These are phyloP conservation scores for Clonostachys chloroleuca DNA, from an alignment of 2,329 filamentous ascomycete species.

Conservation along the genomic window DNA sequence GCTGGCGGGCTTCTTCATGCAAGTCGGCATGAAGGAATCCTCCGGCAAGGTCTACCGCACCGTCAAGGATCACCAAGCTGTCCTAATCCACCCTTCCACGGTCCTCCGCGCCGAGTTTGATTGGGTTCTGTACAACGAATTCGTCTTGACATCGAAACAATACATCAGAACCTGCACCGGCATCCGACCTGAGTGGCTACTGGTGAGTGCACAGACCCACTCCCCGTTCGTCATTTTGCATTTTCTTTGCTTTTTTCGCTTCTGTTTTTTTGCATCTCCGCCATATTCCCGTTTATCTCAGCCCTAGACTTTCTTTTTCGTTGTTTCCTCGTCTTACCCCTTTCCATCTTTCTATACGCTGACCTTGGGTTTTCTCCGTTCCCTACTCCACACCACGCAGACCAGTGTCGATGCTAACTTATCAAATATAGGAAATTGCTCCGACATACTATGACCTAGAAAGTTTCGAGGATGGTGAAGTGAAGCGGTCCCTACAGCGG, in stretches of 20 bases:
- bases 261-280: neutral
- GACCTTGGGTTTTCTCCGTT: neutral
- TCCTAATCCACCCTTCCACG: constrained; percentile 89
- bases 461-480: constrained; percentile 79
- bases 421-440: constrained; percentile 70
- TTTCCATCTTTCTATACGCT: neutral
- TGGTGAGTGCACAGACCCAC: constrained; percentile 51
- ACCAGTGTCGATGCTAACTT: neutral
- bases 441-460: constrained; percentile 87
- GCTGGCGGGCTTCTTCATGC: constrained; percentile 98
- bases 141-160: constrained; percentile 96
- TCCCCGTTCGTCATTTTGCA: neutral
- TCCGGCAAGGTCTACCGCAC: constrained; percentile 89
- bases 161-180: constrained; percentile 93
- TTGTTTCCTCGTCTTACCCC: neutral
- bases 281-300: neutral
- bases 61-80: constrained; percentile 93
- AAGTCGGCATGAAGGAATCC: constrained; percentile 90
- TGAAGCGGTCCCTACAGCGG: constrained; percentile 63
- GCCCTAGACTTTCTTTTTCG: neutral
- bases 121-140: constrained; percentile 98
- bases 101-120: constrained; percentile 85
- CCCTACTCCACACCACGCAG: neutral
- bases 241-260: neutral
- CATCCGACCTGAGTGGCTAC: constrained; percentile 88